Percentiles rank a stretch among this genome's conserved stretches.
These are phyloP conservation scores for Fusarium sp. DNA, from an alignment of 2,329 filamentous ascomycete genomes.

Conservation along the genomic window DNA sequence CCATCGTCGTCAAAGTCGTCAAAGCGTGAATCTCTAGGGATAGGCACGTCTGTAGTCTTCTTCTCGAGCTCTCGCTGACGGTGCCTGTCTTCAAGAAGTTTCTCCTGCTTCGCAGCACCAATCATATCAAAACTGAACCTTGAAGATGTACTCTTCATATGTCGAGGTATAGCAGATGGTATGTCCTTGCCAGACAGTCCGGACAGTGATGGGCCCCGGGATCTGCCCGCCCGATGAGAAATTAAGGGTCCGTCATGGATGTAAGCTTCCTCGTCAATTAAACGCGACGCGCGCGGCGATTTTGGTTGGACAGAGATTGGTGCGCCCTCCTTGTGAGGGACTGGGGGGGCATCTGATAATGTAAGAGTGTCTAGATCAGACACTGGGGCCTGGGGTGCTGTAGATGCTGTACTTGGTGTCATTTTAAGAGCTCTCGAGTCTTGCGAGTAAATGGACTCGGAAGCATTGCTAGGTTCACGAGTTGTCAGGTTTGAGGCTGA, in stretches of 20 bases:
- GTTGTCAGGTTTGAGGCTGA: conserved; percentile 41
- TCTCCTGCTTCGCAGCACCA: conserved; percentile 74
- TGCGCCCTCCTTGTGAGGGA: conserved; percentile 55
- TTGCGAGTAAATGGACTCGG: conserved; percentile 47
- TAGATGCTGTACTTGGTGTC: conserved; percentile 46
- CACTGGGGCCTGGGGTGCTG: conserved; percentile 29
- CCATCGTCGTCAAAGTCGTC: conserved; percentile 72
- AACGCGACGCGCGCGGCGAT: conserved; percentile 41
- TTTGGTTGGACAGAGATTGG: conserved; percentile 42
- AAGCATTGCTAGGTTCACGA: conserved; percentile 48
- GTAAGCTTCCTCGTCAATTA: conserved; percentile 35
- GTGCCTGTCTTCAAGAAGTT: conserved; percentile 78
- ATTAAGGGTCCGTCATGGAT: conserved; percentile 34
- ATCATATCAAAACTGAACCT: conserved; percentile 87
- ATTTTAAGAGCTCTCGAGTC: conserved; percentile 44
- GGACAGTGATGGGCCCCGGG: conserved; percentile 65
- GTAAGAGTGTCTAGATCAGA: conserved; percentile 7
- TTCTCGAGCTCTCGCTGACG: conserved; percentile 74
- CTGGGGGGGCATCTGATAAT: conserved; percentile 48
- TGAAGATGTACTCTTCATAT: conserved; percentile 82
- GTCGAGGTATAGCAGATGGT: conserved; percentile 65
- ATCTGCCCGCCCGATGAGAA: conserved; percentile 54
- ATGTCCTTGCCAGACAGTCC: conserved; percentile 59
- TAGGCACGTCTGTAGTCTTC: conserved; percentile 55
- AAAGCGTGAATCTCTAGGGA: conserved; percentile 63